Evolutionary conservation across 495 filamentous ascomycete genomes (phyloP).

Genomic region (Penicillium psychrofluorescens): DNA sequence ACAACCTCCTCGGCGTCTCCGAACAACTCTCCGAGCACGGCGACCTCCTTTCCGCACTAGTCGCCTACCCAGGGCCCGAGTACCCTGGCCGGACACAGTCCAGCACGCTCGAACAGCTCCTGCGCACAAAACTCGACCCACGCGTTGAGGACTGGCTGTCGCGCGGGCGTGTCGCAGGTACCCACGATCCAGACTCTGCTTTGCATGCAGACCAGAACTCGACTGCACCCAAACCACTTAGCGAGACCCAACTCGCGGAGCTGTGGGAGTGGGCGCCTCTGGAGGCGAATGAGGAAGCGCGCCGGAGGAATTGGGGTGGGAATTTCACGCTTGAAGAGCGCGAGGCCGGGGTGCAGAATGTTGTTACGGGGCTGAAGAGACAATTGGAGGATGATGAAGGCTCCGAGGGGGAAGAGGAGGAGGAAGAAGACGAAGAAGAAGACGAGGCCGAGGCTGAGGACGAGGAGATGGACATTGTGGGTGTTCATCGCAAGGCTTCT

Average conservation of each 20-base stretch:
- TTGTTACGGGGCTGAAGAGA: constrained; percentile 59
- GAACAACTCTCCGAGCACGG: constrained; percentile 50
- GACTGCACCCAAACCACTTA: constrained; percentile 19
- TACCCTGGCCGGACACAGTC: constrained; percentile 69
- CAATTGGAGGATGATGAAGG: constrained; percentile 49
- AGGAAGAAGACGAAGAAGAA: constrained; percentile 30
- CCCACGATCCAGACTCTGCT: not conserved
- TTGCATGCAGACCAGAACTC: not conserved
- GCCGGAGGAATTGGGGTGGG: constrained; percentile 47
- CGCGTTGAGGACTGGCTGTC: constrained; percentile 65
- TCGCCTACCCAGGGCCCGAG: constrained; percentile 66
- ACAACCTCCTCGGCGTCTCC: constrained; percentile 53
- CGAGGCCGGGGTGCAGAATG: constrained; percentile 57
- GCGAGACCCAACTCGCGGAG: constrained; percentile 30
- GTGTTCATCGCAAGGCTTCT: constrained; percentile 28
- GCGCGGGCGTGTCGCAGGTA: constrained; percentile 42
- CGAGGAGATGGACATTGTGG: constrained; percentile 41
- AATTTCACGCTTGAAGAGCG: constrained; percentile 66
- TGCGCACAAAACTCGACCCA: constrained; percentile 78
- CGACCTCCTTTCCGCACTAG: constrained; percentile 53
- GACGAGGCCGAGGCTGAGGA: constrained; percentile 42
- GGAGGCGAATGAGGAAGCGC: constrained; percentile 43
- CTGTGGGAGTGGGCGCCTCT: constrained; percentile 46
- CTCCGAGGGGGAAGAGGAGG: constrained; percentile 47
- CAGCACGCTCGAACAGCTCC: constrained; percentile 50